A percentile compares a stretch with the other conserved stretches of the same genome.
Evolutionary conservation across 441 rosid genomes (phyloP).

Genomic region (Pelargonium hybrid): DNA sequence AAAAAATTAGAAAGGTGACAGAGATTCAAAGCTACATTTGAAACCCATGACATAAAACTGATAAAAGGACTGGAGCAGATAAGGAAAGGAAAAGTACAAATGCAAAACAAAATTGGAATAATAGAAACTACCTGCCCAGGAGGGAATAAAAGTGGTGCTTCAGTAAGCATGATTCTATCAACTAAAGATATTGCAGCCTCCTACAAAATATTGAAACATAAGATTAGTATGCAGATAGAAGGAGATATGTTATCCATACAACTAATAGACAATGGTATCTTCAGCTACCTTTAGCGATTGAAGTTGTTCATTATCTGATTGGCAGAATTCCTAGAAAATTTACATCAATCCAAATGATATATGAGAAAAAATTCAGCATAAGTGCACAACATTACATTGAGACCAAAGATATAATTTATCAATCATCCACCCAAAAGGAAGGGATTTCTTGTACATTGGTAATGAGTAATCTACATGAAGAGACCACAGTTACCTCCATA

Average conservation of each 20-base stretch:
- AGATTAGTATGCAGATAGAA: background rate
- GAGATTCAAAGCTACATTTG: background rate
- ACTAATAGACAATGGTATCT: background rate
- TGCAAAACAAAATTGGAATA: background rate
- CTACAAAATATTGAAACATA: constrained; percentile 30
- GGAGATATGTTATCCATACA: background rate
- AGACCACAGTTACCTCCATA: constrained; percentile 47
- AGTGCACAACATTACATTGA: background rate
- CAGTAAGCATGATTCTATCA: constrained; percentile 80
- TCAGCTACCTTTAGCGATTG: constrained; percentile 51
- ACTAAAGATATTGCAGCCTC: constrained; percentile 57
- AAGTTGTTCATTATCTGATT: constrained; percentile 41
- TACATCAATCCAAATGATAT: constrained; percentile 5
- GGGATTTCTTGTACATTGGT: background rate
- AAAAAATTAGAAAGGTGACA: constrained; percentile 17
- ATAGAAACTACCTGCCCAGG: constrained; percentile 68
- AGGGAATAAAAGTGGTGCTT: constrained; percentile 75
- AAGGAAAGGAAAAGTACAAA: constrained; percentile 6
- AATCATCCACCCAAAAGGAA: background rate
- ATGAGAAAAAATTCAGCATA: constrained; percentile 9
- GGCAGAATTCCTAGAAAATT: constrained; percentile 43
- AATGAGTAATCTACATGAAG: background rate
- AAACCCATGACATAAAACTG: background rate
- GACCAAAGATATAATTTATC: background rate
- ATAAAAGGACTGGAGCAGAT: background rate